These are phyloP conservation scores for Eutrema yunnanense DNA, from an alignment of 345 rosid species.

Conservation along the genomic window DNA sequence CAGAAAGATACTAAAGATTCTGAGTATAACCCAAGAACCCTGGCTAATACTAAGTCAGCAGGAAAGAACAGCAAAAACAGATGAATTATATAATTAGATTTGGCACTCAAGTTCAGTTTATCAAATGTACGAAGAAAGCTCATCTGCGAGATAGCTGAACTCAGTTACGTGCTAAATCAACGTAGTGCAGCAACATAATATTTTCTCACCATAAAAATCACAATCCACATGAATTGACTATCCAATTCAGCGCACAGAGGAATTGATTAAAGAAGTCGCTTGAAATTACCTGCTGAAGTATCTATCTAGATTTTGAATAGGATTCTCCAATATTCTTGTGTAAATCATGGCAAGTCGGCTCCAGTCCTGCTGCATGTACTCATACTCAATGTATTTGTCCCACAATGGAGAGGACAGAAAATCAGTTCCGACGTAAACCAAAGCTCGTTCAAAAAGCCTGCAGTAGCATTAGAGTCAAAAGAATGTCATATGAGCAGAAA, in stretches of 20 bases:
- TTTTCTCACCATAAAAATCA: neutral
- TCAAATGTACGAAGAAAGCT: neutral
- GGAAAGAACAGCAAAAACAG: neutral
- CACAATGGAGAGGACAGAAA: slow-evolving; percentile 74
- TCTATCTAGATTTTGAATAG: slow-evolving; percentile 78
- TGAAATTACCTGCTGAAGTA: slow-evolving; percentile 55
- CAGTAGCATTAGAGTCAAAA: slow-evolving; percentile 20
- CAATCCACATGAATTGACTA: neutral
- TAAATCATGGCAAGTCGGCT: slow-evolving; percentile 68
- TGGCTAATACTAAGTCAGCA: neutral
- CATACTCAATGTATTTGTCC: slow-evolving; percentile 96
- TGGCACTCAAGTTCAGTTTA: neutral
- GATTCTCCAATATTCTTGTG: slow-evolving; percentile 78
- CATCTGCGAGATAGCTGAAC: neutral
- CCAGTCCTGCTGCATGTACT: slow-evolving; percentile 90
- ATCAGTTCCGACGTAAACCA: slow-evolving; percentile 88
- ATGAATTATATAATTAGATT: neutral
- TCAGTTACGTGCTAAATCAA: neutral
- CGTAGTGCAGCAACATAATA: neutral
- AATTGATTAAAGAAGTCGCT: neutral
- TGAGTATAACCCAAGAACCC: neutral
- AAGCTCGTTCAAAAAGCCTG: slow-evolving; percentile 92
- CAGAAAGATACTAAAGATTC: neutral
- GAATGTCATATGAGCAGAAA: slow-evolving; percentile 20
- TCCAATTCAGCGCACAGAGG: neutral